Base-by-base conservation (phyloP, 306 rosid genomes). In the Styphnolobium japonicum region DNA sequence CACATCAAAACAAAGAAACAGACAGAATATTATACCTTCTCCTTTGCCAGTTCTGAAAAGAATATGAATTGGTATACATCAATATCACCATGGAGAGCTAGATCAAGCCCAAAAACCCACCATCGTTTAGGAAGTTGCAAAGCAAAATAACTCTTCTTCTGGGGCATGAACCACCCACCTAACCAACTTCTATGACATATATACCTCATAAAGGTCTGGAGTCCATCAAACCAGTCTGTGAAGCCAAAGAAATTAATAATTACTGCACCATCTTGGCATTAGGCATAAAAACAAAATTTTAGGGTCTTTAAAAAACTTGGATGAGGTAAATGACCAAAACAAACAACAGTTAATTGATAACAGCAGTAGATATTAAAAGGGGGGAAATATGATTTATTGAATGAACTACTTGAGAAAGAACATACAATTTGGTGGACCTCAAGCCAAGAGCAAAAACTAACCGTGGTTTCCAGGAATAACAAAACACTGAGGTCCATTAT, bases 131-230 rank as follows among this genome's bases (percentile, higher is more conserved):
- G 99, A 67, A 95, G 98, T 83, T 93, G 89, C 86, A 95, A 83
- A 75, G 99, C 99, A 70, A 95, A 95, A 78, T 93, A 95, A 88
- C 99, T 95, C 92, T 90, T 95, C 84, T 84, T 95, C 82, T 95
- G 99, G 61, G 97, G 98, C 94, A 95, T 91, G 70, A 93, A 88
- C 99, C 99, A 95, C 78, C 99, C 99, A 52, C 99, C 99, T 88
- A 95, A 89, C 99, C 99, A 95, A 86, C 85, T 93, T 85, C 88
- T 93, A 77, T 93, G 94, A 82, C 98, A 95, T 80, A 95, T 89
- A 80, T 84, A 91, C 92, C 98, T 87, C 94, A 95, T 95, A 83
- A 93, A 95, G 51, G 99, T 95, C 81, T 95, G 83, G 37, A 95
- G 98, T 71, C 99, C 99, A 84, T 95, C 99, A 71, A 95, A 95